A percentile compares a stretch with the other conserved stretches of the same genome.
These are phyloP conservation scores for Pseudogymnoascus sp. DNA, from an alignment of 2,329 filamentous ascomycete genomes.

Conservation along the genomic window DNA sequence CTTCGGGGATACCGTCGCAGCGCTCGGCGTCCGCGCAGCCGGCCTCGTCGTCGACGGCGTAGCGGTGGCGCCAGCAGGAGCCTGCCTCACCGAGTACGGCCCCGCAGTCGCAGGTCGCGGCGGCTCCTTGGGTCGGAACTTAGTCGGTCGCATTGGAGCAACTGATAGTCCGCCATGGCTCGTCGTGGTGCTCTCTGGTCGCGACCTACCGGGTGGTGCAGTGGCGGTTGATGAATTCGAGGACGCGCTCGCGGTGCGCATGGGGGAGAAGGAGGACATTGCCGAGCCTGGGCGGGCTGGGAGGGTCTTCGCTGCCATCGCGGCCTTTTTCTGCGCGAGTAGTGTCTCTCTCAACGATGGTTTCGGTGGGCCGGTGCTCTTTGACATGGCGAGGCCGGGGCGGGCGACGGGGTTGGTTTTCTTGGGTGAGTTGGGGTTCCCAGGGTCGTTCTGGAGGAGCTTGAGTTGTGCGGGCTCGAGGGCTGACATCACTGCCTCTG, in stretches of 20 bases:
- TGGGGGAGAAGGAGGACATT: slow-evolving; percentile 53
- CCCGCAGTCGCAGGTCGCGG: slow-evolving; percentile 56
- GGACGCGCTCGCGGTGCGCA: slow-evolving; percentile 35
- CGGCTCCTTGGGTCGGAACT: slow-evolving; percentile 43
- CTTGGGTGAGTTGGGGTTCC: slow-evolving; percentile 66
- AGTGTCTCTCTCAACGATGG: slow-evolving; percentile 74
- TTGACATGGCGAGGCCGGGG: slow-evolving; percentile 53
- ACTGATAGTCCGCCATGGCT: slow-evolving; percentile 52
- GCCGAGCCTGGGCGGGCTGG: slow-evolving; percentile 54
- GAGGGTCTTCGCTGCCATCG: slow-evolving; percentile 42
- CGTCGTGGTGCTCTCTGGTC: slow-evolving; percentile 32
- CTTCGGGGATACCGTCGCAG: slow-evolving; percentile 34
- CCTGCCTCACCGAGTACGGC: slow-evolving; percentile 51
- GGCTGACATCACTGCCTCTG: slow-evolving; percentile 67
- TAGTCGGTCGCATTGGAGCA: slow-evolving; percentile 54
- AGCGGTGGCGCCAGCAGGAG: slow-evolving; percentile 14
- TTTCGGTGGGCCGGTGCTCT: slow-evolving; percentile 49
- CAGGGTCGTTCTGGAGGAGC: slow-evolving; percentile 71
- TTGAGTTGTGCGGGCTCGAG: slow-evolving; percentile 73
- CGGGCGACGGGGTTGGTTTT: slow-evolving; percentile 42
- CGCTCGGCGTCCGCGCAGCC: slow-evolving; percentile 43
- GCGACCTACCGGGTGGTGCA: slow-evolving; percentile 32
- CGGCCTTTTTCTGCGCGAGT: slow-evolving; percentile 67
- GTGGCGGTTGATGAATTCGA: slow-evolving; percentile 28
- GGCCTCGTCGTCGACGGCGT: slow-evolving; percentile 32